phyloP scores from a whole-genome alignment of 2,329 filamentous ascomycete genomes.

The Didymella glomerata region DNA sequence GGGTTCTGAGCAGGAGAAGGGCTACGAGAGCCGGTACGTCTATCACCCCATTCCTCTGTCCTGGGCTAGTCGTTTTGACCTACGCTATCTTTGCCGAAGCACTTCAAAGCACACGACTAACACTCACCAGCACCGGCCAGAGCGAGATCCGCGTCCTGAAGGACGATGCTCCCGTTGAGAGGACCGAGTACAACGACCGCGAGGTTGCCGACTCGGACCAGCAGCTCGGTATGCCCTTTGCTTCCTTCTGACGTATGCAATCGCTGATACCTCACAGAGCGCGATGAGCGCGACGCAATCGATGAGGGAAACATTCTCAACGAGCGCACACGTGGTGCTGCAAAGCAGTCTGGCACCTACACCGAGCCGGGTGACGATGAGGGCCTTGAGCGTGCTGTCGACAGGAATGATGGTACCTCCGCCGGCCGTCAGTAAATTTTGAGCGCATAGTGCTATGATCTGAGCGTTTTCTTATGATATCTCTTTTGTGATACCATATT shows the following conservation, averaged over 20 bases:
- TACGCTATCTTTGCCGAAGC: too few species aligned
- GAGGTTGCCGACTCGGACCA: constrained; percentile 58
- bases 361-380: constrained; percentile 63
- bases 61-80: neutral
- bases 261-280: constrained; percentile 38
- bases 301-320: constrained; percentile 59
- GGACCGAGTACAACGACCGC: constrained; percentile 53
- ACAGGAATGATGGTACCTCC: constrained; percentile 46
- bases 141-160: constrained; percentile 56
- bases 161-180: constrained; percentile 56
- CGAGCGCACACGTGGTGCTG: constrained; percentile 58
- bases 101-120: neutral
- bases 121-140: constrained; percentile 56
- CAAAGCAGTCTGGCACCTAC: constrained; percentile 57
- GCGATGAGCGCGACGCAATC: constrained; percentile 60
- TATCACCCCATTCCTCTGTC: neutral
- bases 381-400: constrained; percentile 54
- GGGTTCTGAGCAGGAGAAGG: constrained; percentile 33
- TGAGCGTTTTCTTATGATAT: neutral
- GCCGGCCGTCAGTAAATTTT: constrained; percentile 31
- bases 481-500: neutral
- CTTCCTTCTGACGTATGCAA: too few species aligned
- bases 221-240: constrained; percentile 53
- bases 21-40: constrained; percentile 22
- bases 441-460: neutral